Base-by-base conservation (phyloP, 2,329 filamentous ascomycete genomes). In the Penicillium occitanis region DNA sequence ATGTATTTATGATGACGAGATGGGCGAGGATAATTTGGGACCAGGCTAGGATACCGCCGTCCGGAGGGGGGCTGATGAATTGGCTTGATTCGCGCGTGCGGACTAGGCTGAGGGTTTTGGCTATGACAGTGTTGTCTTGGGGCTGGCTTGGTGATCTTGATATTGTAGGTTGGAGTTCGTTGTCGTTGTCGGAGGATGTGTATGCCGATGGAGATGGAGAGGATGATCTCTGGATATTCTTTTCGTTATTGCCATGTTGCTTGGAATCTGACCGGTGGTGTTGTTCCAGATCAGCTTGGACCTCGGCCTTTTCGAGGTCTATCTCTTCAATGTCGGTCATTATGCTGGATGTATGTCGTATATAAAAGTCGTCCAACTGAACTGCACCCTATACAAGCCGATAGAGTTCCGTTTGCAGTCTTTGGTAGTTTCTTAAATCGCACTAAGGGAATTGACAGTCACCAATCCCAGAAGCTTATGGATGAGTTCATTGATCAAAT, bases 41-140 rank as follows among this genome's bases (percentile, higher is more conserved):
- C 74, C 76, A 77, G 25, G 75, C 76, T 37, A 44, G 33, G 5
- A 71, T 40, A 8, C 75, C 75, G 14, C 75, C 75, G 64, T 77
- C 74, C 7, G 75, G 74, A 35, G 73, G 73, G 13, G 73, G 71
- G 5, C 46, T 35, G 5, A 50, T 50, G 22, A 62, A 42, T 28
- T 51, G 66, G 14, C 19, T 58, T 46, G 62, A 67, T 42, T 67
- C 66, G 48, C 63, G 55, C 1, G 66, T 67, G 5, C 66, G 66
- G 30, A 67, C 58, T 5, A 67, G 63, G 3, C 57, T 53, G 44
- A 67, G 35, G 37, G 57, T 62, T 22, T 22, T 61, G 22, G 66
- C 19, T 22, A 67, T 57, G 10, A 58, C 25, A 4, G n/a, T n/a
- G 25, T 46, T 28, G 14, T 42, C 33, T 37, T 58, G 33, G 14